These are phyloP conservation scores for Xylariaceae sp. DNA, from an alignment of 2,329 filamentous ascomycete species.

Conservation along the genomic window DNA sequence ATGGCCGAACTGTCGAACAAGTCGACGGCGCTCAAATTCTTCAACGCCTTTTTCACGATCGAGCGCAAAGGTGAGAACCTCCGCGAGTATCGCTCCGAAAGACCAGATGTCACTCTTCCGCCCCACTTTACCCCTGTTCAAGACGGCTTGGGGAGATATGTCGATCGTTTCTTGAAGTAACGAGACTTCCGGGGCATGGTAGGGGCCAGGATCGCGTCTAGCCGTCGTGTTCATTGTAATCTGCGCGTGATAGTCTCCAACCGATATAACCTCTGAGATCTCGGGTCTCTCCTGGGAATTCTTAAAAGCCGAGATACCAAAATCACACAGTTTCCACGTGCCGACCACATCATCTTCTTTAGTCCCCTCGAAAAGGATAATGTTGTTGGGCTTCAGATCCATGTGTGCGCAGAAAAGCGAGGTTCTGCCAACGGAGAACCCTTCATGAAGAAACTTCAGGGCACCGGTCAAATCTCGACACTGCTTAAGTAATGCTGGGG, in stretches of 20 bases:
- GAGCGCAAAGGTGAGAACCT: background rate
- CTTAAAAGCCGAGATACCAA: conserved; percentile 3
- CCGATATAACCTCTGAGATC: background rate
- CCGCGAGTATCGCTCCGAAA: background rate
- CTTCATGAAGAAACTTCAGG: conserved; percentile 4
- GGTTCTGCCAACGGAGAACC: background rate
- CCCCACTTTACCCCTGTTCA: background rate
- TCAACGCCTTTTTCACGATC: background rate
- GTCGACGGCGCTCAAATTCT: background rate
- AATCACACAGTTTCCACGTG: conserved; percentile 4
- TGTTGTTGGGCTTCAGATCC: conserved; percentile 3
- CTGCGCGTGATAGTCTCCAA: conserved; percentile 2
- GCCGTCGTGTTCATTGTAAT: conserved; percentile 3
- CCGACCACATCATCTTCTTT: background rate
- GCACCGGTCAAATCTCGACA: background rate
- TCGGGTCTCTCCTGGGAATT: background rate
- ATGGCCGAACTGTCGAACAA: background rate
- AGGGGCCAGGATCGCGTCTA: conserved; percentile 4
- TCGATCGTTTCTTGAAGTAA: background rate
- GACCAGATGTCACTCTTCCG: conserved; percentile 3
- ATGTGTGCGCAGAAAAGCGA: background rate
- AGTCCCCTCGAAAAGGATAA: background rate
- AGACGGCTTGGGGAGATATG: background rate
- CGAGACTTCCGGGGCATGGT: conserved; percentile 1
- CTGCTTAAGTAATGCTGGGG: background rate